Percentiles rank a stretch among this genome's conserved stretches.
phyloP scores from a whole-genome alignment of 148 eudicot species.

The Agrostemma githago region DNA sequence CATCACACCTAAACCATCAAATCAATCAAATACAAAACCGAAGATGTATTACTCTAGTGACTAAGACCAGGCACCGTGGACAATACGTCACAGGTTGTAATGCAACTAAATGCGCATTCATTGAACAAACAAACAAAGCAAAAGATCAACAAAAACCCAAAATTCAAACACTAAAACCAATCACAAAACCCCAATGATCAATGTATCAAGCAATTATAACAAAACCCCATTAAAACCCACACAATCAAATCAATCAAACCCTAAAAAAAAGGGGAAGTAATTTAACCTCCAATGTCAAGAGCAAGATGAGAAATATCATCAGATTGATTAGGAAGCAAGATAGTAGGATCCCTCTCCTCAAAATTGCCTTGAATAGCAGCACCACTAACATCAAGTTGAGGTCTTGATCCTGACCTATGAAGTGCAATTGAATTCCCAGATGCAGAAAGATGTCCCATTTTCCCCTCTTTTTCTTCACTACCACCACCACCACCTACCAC shows the following conservation, averaged over 20 bases:
- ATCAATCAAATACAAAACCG: background rate
- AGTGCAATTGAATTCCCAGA: constrained; percentile 46
- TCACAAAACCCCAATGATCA: background rate
- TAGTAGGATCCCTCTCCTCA: constrained; percentile 85
- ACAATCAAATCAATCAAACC: background rate
- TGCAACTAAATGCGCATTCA: too few species aligned
- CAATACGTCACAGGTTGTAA: too few species aligned
- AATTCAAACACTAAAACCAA: too few species aligned
- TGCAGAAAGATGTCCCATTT: constrained; percentile 26
- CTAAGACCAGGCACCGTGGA: too few species aligned
- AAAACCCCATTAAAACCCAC: background rate
- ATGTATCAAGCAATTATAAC: background rate
- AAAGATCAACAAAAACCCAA: too few species aligned
- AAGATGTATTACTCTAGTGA: too few species aligned
- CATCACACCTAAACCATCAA: background rate
- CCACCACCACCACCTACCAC: background rate
- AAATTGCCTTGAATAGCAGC: constrained; percentile 95
- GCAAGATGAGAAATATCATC: constrained; percentile 98
- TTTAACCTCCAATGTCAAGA: constrained; percentile 94
- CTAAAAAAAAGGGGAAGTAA: background rate
- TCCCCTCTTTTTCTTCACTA: background rate
- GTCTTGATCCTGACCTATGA: constrained; percentile 72
- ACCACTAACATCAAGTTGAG: constrained; percentile 81
- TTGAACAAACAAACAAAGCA: too few species aligned
- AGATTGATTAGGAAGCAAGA: constrained; percentile 93